phyloP scores from a whole-genome alignment of 768 basidiomycete species.

The Cubamyces sp. region DNA sequence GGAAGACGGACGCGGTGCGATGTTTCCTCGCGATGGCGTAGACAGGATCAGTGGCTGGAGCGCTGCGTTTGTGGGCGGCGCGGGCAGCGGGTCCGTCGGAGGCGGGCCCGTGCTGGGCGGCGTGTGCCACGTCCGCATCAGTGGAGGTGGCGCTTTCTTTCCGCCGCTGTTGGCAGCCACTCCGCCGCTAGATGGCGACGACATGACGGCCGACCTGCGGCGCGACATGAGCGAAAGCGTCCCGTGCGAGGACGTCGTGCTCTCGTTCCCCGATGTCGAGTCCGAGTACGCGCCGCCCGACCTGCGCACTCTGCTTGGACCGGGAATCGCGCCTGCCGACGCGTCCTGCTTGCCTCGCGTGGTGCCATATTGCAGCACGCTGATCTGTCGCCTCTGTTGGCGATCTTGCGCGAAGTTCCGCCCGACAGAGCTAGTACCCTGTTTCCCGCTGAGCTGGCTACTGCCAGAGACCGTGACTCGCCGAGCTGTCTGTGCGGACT shows the following conservation, averaged over 20 bases:
- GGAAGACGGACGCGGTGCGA: constrained; percentile 2
- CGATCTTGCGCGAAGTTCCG: constrained; percentile 5
- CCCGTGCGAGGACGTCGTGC: constrained; percentile 10
- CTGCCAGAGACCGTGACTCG: constrained; percentile 15
- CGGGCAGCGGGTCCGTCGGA: constrained; percentile 27
- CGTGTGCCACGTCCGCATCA: constrained; percentile 22
- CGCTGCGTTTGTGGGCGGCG: constrained; percentile 9
- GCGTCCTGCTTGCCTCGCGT: constrained; percentile 11
- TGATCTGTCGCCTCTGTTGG: constrained; percentile 18
- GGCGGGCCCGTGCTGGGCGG: constrained; percentile 22
- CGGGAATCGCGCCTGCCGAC: neutral
- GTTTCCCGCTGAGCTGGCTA: neutral
- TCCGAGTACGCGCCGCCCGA: constrained; percentile 22
- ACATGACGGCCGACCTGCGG: constrained; percentile 12
- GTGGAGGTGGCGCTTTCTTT: constrained; percentile 20
- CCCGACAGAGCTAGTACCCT: neutral
- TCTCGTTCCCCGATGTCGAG: constrained; percentile 17
- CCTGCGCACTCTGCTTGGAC: constrained; percentile 10
- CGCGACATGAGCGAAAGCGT: constrained; percentile 13
- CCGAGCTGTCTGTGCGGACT: neutral
- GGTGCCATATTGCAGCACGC: constrained; percentile 12
- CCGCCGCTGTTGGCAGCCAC: neutral
- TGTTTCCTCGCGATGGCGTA: neutral
- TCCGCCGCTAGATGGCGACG: neutral
- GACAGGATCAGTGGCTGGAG: constrained; percentile 10